These are phyloP conservation scores for Ascodesmis nigricans DNA, from an alignment of 495 filamentous ascomycete species.

Conservation along the genomic window DNA sequence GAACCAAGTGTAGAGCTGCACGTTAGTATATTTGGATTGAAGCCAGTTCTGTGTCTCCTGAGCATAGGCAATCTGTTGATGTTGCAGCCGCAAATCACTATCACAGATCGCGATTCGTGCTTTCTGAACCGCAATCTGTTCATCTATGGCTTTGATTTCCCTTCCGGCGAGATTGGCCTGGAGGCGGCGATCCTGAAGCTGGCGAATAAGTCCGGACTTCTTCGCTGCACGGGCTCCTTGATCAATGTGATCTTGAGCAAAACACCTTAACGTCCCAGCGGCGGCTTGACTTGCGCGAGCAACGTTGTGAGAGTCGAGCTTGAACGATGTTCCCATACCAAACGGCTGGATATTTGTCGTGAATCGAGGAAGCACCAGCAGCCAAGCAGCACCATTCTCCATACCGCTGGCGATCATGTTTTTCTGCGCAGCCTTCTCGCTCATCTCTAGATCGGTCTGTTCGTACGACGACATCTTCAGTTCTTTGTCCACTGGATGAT, in stretches of 20 bases:
- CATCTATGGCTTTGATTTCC: conserved; percentile 22
- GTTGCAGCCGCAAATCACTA: conserved; percentile 16
- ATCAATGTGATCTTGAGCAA: neutral
- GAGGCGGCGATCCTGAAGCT: conserved; percentile 18
- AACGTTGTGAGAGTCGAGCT: too few species aligned
- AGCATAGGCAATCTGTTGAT: conserved; percentile 11
- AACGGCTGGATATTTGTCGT: neutral
- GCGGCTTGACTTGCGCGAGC: neutral
- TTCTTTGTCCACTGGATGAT: neutral
- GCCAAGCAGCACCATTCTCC: too few species aligned
- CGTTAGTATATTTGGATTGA: conserved; percentile 20
- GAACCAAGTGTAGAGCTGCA: conserved; percentile 22
- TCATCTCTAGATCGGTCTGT: conserved; percentile 2
- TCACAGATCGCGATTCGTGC: conserved; percentile 6
- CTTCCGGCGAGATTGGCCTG: conserved; percentile 19
- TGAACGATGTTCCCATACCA: too few species aligned
- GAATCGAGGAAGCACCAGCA: neutral
- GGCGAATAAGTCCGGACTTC: conserved; percentile 5
- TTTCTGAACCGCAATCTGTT: conserved; percentile 17
- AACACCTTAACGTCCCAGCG: neutral
- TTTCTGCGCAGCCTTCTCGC: neutral
- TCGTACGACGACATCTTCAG: conserved; percentile 1
- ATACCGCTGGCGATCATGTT: neutral
- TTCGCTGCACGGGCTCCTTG: conserved; percentile 1
- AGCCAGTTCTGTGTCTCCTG: conserved; percentile 12